These are phyloP conservation scores for Aspergillus ustus DNA, from an alignment of 2,329 filamentous ascomycete species.

Conservation along the genomic window DNA sequence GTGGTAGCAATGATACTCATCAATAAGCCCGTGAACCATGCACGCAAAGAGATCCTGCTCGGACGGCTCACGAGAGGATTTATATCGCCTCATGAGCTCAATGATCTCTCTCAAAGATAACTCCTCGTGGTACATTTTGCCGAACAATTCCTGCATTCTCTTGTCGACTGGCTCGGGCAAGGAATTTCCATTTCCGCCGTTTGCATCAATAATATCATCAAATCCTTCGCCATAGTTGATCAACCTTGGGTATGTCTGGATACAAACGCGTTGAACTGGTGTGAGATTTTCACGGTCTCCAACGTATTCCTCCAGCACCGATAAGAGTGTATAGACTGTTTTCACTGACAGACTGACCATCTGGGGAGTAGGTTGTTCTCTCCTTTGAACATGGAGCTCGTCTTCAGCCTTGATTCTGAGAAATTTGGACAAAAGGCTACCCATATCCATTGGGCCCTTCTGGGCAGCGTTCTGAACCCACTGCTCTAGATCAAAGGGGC, in stretches of 20 bases:
- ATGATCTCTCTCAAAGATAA: slow-evolving; percentile 86
- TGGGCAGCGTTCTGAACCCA: slow-evolving; percentile 75
- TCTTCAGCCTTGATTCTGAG: slow-evolving; percentile 81
- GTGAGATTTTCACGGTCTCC: slow-evolving; percentile 71
- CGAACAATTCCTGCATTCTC: slow-evolving; percentile 97
- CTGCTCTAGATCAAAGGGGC: slow-evolving; percentile 76
- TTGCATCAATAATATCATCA: slow-evolving; percentile 87
- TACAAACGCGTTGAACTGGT: slow-evolving; percentile 80
- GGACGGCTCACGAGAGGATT: slow-evolving; percentile 78
- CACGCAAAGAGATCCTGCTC: slow-evolving; percentile 97
- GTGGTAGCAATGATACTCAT: slow-evolving; percentile 93
- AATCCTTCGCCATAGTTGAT: slow-evolving; percentile 96
- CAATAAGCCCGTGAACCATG: slow-evolving; percentile 97
- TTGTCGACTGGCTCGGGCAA: slow-evolving; percentile 78
- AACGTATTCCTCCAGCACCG: slow-evolving; percentile 73
- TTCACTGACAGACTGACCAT: slow-evolving; percentile 81
- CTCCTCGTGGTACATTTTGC: slow-evolving; percentile 95
- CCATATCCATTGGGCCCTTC: slow-evolving; percentile 69
- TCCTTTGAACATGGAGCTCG: slow-evolving; percentile 74
- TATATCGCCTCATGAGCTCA: slow-evolving; percentile 81
- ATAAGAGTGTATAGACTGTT: slow-evolving; percentile 79
- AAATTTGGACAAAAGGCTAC: slow-evolving; percentile 75
- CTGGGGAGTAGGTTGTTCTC: slow-evolving; percentile 65
- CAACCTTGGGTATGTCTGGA: slow-evolving; percentile 88
- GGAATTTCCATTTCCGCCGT: slow-evolving; percentile 79